Conservation (phyloP, 2,329 filamentous ascomycete genomes). For the Aspergillus felis region DNA sequence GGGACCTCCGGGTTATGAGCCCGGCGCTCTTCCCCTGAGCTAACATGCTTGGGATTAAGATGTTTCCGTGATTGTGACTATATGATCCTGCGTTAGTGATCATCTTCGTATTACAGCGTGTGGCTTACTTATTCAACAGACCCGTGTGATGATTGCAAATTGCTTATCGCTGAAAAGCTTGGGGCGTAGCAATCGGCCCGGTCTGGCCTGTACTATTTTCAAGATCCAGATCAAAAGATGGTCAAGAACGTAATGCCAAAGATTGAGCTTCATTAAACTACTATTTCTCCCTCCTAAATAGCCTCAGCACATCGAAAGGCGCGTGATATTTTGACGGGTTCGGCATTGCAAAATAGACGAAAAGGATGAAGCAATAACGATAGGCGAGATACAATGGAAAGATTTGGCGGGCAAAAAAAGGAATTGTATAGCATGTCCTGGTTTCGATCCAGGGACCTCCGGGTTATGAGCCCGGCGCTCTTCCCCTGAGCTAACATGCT, state of each 20-base stretch:
- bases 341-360: too few relatives aligned
- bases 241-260: not conserved
- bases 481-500: constrained; percentile 40
- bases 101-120: not conserved
- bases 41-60: constrained; percentile 26
- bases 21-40: constrained; percentile 43
- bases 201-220: too few relatives aligned
- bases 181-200: too few relatives aligned
- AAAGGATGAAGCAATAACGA: not conserved
- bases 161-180: not conserved
- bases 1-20: constrained; percentile 43
- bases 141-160: not conserved
- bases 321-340: not conserved
- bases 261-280: not conserved
- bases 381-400: not conserved
- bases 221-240: not conserved
- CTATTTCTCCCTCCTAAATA: not conserved
- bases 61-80: accelerated
- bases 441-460: constrained; percentile 31
- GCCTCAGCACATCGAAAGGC: too few relatives aligned
- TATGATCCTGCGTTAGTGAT: accelerated
- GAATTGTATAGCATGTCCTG: constrained; percentile 4
- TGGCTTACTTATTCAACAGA: not conserved
- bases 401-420: not conserved
- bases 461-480: constrained; percentile 44